Evolutionary conservation across 2,329 filamentous ascomycete genomes (phyloP).

Genomic region (Epichloe uncinata): DNA sequence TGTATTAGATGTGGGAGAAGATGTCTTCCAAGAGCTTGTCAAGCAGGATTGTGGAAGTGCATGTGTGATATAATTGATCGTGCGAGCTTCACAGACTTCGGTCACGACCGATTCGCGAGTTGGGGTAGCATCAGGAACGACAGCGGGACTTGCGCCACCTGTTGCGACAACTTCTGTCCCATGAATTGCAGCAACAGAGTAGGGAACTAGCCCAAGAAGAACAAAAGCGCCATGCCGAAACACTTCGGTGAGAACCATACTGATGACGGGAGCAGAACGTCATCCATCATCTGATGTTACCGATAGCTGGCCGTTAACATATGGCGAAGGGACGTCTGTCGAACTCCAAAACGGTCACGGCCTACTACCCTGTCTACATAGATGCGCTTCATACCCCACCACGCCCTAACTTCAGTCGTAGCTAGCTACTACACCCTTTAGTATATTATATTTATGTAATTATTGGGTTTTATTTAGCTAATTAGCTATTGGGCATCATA

Average conservation of each 20-base stretch:
- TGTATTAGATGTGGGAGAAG: slow-evolving; percentile 9
- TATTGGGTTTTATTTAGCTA: too few species aligned
- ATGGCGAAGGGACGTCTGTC: background rate
- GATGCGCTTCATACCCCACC: too few species aligned
- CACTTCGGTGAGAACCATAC: slow-evolving; percentile 5
- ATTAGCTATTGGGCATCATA: too few species aligned
- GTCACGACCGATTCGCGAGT: background rate
- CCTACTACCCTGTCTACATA: too few species aligned
- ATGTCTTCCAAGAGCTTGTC: slow-evolving; percentile 42
- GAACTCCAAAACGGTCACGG: background rate
- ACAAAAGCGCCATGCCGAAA: background rate
- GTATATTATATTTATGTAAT: too few species aligned
- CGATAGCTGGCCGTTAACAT: background rate
- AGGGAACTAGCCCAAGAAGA: background rate
- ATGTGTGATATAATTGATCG: slow-evolving; percentile 73
- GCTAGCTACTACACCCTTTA: too few species aligned
- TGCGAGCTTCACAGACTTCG: slow-evolving; percentile 40
- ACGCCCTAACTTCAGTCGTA: too few species aligned
- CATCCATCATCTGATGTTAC: slow-evolving; percentile 3
- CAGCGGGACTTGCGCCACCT: background rate
- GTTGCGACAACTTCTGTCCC: background rate
- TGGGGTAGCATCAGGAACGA: background rate
- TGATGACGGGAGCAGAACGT: background rate
- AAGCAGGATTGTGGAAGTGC: slow-evolving; percentile 64
- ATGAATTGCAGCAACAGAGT: background rate